Evolutionary conservation across 768 basidiomycete species (phyloP), one percentile per base, ranked within the genome.

Genomic region (Lactarius akahatsu): DNA sequence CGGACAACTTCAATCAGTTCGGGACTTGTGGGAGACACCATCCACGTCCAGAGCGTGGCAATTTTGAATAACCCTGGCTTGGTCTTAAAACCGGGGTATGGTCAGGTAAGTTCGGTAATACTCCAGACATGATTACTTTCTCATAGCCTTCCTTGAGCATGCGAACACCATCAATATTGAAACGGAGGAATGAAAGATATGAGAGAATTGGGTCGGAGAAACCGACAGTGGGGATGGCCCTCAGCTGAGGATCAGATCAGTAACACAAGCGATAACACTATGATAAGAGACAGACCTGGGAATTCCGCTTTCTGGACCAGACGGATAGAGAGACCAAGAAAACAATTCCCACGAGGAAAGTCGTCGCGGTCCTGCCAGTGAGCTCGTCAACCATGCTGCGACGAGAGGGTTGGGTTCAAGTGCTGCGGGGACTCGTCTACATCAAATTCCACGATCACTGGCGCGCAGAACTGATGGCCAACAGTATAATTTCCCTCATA

Each of bases 41-140:
- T 65, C 84, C 85, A 86, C 57, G 77, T 74, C 45, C 80, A 75
- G 52, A 81, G 71, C 54, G 75, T 74, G 0, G 83, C 73, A 4
- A 85, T 74, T 71, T 80, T 81, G 74, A 83, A 86, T 6, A 71
- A 38, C 15, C 70, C 61, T 8, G 54, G 56, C 15, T 70, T 69
- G 62, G 71, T 64, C 72, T 74, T 41, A 30, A 43, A 28, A 4
- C 16, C 26, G n/a, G 18, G 13, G 2, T 8, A 32, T 16, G 30
- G 50, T 54, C 40, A 47, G 60, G 30, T 18, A n/a, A 23, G 5
- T 20, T n/a, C 15, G 7, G 36, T 41, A 28, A 4, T 9, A 2
- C 34, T 1, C 9, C 13, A 38, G 57, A 7, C n/a, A 7, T 10
- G 34, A 64, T 30, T 50, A 77, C 78, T 67, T 71, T 77, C 23